Percentiles rank a stretch among this genome's conserved stretches.
These are phyloP conservation scores for Pistacia vera DNA, from an alignment of 345 rosid genomes.

Conservation along the genomic window DNA sequence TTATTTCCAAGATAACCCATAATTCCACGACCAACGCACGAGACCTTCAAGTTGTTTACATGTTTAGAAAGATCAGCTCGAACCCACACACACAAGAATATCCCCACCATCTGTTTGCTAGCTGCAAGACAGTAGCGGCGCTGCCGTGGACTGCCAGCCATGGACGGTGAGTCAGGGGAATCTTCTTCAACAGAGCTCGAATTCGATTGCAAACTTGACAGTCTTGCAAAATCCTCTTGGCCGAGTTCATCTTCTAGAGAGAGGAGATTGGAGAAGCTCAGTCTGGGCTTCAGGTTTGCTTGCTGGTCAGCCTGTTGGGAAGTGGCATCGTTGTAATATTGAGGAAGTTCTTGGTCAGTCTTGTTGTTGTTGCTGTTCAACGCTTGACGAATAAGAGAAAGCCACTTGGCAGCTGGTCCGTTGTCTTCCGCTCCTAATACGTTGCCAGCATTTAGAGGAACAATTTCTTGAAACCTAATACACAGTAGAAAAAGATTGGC, in stretches of 20 bases:
- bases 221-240: slow-evolving; percentile 34
- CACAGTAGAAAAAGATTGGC: too few species aligned
- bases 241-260: slow-evolving; percentile 49
- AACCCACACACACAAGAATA: slow-evolving; percentile 87
- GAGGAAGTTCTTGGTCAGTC: slow-evolving; percentile 26
- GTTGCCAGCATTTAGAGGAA: slow-evolving; percentile 83
- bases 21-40: slow-evolving; percentile 91
- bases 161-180: slow-evolving; percentile 22
- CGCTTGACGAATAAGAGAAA: slow-evolving; percentile 65
- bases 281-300: slow-evolving; percentile 29
- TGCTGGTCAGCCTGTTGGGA: slow-evolving; percentile 19
- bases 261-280: slow-evolving; percentile 62
- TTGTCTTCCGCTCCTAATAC: slow-evolving; percentile 82
- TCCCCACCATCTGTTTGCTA: slow-evolving; percentile 96
- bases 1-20: slow-evolving; percentile 98
- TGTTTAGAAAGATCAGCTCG: slow-evolving; percentile 59
- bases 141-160: slow-evolving; percentile 29
- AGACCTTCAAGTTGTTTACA: slow-evolving; percentile 70
- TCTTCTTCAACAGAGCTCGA: slow-evolving; percentile 22
- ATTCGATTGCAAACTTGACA: slow-evolving; percentile 14
- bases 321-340: slow-evolving; percentile 26
- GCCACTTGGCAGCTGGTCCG: slow-evolving; percentile 81
- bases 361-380: slow-evolving; percentile 44
- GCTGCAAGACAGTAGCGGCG: slow-evolving; percentile 66
- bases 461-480: slow-evolving; percentile 82